A percentile compares a stretch with the other conserved stretches of the same genome.
phyloP scores from a whole-genome alignment of 2,329 filamentous ascomycete species.

The Fusarium xyrophilum region DNA sequence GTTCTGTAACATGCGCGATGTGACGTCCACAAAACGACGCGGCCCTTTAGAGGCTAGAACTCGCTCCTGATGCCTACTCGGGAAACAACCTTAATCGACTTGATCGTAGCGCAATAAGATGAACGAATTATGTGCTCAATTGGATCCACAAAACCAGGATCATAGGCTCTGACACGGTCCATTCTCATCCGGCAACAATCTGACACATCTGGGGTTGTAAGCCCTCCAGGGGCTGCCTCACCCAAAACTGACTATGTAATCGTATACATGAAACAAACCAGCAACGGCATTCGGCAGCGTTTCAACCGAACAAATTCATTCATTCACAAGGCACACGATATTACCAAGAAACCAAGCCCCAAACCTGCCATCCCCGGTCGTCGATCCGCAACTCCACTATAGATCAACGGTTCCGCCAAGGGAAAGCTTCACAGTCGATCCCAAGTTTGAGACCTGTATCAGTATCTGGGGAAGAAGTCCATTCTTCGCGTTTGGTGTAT shows the following conservation, averaged over 20 bases:
- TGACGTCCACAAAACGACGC: not conserved
- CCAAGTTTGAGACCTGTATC: not conserved
- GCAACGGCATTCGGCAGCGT: not conserved
- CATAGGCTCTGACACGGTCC: not conserved
- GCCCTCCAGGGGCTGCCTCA: not conserved
- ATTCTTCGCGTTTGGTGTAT: slow-evolving; percentile 16
- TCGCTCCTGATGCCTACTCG: not conserved
- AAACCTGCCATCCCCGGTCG: not conserved
- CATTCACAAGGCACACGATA: not conserved
- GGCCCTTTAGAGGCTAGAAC: not conserved
- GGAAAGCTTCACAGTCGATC: slow-evolving; percentile 18
- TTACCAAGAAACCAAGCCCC: slow-evolving; percentile 1
- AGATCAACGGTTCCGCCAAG: not conserved
- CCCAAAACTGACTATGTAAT: not conserved
- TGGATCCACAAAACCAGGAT: rapidly evolving
- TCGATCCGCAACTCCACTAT: not conserved
- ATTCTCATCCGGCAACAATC: not conserved
- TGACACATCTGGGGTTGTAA: not conserved
- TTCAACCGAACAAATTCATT: not conserved
- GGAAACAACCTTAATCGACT: not conserved
- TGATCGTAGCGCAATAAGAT: not conserved
- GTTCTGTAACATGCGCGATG: not conserved
- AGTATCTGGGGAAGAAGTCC: not conserved
- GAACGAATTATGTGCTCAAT: not conserved
- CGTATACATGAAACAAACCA: slow-evolving; percentile 5